Base-by-base conservation (phyloP, 2,329 filamentous ascomycete species). In the Pseudogymnoascus verrucosus region DNA sequence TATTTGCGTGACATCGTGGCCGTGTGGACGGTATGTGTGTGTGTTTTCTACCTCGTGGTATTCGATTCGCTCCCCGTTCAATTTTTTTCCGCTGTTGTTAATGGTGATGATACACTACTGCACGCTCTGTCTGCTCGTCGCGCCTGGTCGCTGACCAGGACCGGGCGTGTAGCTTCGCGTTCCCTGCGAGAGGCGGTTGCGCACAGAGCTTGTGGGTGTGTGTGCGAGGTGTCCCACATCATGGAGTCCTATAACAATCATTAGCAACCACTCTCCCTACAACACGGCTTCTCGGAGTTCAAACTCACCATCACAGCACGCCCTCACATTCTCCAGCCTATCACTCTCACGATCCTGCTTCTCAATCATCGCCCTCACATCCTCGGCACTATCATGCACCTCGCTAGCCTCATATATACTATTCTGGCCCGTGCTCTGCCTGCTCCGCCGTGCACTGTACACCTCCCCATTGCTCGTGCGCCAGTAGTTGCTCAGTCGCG, bases 271-370 rank as follows among this genome's bases (percentile, higher is more conserved):
- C n/a, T 47, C 39, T 16, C 12, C 6, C 7, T 65, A 6, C 37
- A 47, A 66, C 70, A 61, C 63, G 65, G 65, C 36, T 31, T 61
- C 47, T 36, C 2, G 34, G 4, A 12, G 7, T 14, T 61, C 59
- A 64, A 64, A 79, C 88, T 84, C 82, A 93, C 93, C 95, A 83
- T 98, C 95, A 76, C 95, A 99, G 78, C 95, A 99, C 65, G 93
- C 93, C 73, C 95, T 84, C 68, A 99, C 95, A 75, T 99, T 97
- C 80, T 98, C 93, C 71, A 98, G 81, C 66, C 88, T 83, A 72
- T 93, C 90, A 26, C 88, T 81, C 68, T 93, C 89, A 62, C 86
- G 80, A 71, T 93, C 89, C 72, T 92, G 88, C 67, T 84, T 82
- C 76, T 93, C 90, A 70, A 93, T 90, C 67, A 93, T 86, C 67